A percentile compares a stretch with the other conserved stretches of the same genome.
Evolutionary conservation across 106 monocot species (phyloP).

Genomic region (Chionographis japonica): DNA sequence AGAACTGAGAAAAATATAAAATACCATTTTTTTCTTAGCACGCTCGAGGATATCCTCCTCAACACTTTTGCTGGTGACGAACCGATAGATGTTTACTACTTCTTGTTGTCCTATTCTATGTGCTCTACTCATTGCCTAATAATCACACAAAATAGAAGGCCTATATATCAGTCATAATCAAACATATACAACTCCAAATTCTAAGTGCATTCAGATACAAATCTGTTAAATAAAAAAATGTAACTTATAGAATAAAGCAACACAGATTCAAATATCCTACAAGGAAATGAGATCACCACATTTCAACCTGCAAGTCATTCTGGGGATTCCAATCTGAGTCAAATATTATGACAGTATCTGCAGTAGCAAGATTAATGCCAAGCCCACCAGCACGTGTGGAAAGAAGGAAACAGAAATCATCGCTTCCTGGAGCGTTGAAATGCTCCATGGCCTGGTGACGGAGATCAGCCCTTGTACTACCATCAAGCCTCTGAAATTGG

Average conservation of each 20-base stretch:
- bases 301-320: constrained; percentile 93
- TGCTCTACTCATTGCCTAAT: constrained; percentile 97
- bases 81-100: constrained; percentile 95
- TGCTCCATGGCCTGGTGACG: constrained; percentile 99
- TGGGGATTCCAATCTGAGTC: constrained; percentile 99
- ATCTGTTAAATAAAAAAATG: not conserved
- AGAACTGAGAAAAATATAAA: not conserved
- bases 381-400: constrained; percentile 98
- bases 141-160: no score
- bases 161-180: no score
- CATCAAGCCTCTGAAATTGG: constrained; percentile 98
- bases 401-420: constrained; percentile 98
- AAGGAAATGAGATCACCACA: constrained; percentile 1
- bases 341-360: constrained; percentile 98
- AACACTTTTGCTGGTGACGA: constrained; percentile 97
- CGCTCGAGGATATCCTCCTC: constrained; percentile 99
- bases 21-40: constrained; percentile 99
- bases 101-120: constrained; percentile 99
- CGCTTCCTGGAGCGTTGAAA: constrained; percentile 98
- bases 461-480: constrained; percentile 95
- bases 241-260: not conserved
- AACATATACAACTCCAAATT: no score
- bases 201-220: not conserved
- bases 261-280: no score
- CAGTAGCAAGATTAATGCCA: constrained; percentile 99